A percentile compares a stretch with the other conserved stretches of the same genome.
Conservation (phyloP, 2,329 filamentous ascomycete genomes). For the Tolypocladium album region DNA sequence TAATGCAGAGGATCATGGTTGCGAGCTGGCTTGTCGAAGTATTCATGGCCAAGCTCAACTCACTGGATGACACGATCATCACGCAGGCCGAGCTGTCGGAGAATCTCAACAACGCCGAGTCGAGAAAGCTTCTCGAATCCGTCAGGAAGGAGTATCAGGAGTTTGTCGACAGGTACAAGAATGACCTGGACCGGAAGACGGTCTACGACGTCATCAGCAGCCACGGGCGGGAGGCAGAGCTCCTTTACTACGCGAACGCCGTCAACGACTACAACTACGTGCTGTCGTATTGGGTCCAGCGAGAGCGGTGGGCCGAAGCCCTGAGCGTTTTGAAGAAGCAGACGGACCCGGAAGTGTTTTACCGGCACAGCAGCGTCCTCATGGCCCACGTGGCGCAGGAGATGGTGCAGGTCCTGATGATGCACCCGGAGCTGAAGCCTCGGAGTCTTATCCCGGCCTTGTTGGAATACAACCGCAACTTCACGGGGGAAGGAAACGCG, state of each 20-base stretch:
- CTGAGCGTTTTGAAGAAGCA: conserved; percentile 86
- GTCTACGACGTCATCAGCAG: conserved; percentile 94
- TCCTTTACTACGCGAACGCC: conserved; percentile 81
- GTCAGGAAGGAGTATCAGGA: conserved; percentile 76
- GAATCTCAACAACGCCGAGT: conserved; percentile 58
- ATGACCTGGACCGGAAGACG: conserved; percentile 81
- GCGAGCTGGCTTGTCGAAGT: conserved; percentile 91
- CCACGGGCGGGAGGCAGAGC: conserved; percentile 85
- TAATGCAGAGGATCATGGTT: conserved; percentile 94
- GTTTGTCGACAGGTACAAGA: conserved; percentile 76
- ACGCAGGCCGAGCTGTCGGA: conserved; percentile 76
- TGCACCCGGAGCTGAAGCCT: conserved; percentile 74
- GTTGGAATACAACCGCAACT: conserved; percentile 82
- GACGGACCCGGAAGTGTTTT: conserved; percentile 85
- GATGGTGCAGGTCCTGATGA: conserved; percentile 90
- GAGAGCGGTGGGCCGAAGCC: conserved; percentile 83
- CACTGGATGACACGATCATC: conserved; percentile 85
- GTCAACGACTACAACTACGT: conserved; percentile 92
- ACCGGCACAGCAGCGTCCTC: conserved; percentile 92
- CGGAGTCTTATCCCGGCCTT: conserved; percentile 86
- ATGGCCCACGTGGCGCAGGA: conserved; percentile 82
- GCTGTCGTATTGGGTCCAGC: conserved; percentile 91
- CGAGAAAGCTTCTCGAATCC: conserved; percentile 57
- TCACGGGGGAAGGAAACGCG: conserved; percentile 47
- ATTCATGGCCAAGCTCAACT: conserved; percentile 95